Evolutionary conservation across 164 flowering plant genomes (phyloP).

Genomic region (Platanus orientalis): DNA sequence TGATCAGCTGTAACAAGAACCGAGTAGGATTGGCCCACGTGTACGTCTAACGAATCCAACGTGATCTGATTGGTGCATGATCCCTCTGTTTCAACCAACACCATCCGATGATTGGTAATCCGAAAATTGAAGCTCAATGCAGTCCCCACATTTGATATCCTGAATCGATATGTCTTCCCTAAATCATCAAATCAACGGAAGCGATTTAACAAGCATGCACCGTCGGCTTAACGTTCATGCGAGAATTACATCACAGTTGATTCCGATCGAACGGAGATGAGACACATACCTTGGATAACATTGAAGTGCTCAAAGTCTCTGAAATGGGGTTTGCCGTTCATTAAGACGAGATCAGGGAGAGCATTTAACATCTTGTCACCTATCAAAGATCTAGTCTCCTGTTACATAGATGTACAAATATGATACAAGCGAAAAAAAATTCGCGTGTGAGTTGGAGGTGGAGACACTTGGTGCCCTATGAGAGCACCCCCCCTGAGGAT

Average conservation of each 20-base stretch:
- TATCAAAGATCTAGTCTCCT: conserved; percentile 18
- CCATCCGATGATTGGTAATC: conserved; percentile 56
- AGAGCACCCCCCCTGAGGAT: too few relatives aligned
- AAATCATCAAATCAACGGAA: neutral
- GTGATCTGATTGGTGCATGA: conserved; percentile 56
- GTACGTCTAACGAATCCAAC: conserved; percentile 55
- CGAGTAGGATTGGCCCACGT: too few relatives aligned
- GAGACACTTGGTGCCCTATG: too few relatives aligned
- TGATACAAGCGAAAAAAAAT: too few relatives aligned
- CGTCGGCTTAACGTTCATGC: neutral
- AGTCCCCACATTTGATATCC: conserved; percentile 59
- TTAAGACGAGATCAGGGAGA: conserved; percentile 37
- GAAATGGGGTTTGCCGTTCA: conserved; percentile 61
- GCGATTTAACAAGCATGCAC: neutral
- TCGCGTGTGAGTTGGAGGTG: too few relatives aligned
- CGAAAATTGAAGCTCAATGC: conserved; percentile 51
- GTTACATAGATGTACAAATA: too few relatives aligned
- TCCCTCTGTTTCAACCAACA: conserved; percentile 74
- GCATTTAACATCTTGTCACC: neutral
- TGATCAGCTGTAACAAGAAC: conserved; percentile 71
- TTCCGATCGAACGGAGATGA: too few relatives aligned
- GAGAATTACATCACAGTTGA: too few relatives aligned
- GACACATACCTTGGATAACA: conserved; percentile 58
- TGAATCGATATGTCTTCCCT: conserved; percentile 60
- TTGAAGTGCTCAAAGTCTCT: conserved; percentile 22